A percentile compares a stretch with the other conserved stretches of the same genome.
Conservation (phyloP, 2,329 filamentous ascomycete species). For the Cladosporium cucumerinum region DNA sequence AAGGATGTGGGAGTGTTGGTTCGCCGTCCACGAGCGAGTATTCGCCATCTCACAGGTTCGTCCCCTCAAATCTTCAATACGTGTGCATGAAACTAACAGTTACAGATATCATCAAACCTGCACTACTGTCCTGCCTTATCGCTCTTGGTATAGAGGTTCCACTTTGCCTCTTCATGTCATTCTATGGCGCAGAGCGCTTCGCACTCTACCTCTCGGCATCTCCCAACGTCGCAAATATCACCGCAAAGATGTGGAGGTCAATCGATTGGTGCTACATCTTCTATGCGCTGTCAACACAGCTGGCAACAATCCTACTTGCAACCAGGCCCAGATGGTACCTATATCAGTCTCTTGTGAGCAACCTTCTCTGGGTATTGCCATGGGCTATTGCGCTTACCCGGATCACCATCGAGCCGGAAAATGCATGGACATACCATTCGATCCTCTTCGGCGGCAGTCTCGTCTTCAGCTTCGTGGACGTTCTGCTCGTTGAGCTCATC, state of each 20-base stretch:
- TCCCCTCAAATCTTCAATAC: neutral
- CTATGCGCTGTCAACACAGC: constrained; percentile 63
- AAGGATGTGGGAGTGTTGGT: constrained; percentile 30
- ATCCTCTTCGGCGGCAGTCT: constrained; percentile 66
- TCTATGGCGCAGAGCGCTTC: constrained; percentile 57
- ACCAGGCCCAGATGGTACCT: constrained; percentile 66
- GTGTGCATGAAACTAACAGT: neutral
- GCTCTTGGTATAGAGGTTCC: constrained; percentile 60
- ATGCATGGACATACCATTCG: constrained; percentile 66
- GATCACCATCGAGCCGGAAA: constrained; percentile 45
- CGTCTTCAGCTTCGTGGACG: constrained; percentile 62
- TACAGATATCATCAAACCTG: constrained; percentile 49
- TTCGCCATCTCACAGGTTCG: constrained; percentile 19
- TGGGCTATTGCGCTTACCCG: constrained; percentile 64
- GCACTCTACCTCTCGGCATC: constrained; percentile 61
- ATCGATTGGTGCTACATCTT: constrained; percentile 64
- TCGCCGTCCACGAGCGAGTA: constrained; percentile 20
- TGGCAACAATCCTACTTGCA: constrained; percentile 62
- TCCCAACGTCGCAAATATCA: constrained; percentile 56
- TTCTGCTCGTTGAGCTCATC: constrained; percentile 47
- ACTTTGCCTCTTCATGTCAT: constrained; percentile 59
- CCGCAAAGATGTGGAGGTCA: constrained; percentile 62
- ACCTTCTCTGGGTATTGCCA: constrained; percentile 65
- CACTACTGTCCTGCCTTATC: constrained; percentile 51
- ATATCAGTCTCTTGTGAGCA: constrained; percentile 63